These are phyloP conservation scores for Rubroboletus pulcherrimus DNA, from an alignment of 768 basidiomycete species.

Conservation along the genomic window DNA sequence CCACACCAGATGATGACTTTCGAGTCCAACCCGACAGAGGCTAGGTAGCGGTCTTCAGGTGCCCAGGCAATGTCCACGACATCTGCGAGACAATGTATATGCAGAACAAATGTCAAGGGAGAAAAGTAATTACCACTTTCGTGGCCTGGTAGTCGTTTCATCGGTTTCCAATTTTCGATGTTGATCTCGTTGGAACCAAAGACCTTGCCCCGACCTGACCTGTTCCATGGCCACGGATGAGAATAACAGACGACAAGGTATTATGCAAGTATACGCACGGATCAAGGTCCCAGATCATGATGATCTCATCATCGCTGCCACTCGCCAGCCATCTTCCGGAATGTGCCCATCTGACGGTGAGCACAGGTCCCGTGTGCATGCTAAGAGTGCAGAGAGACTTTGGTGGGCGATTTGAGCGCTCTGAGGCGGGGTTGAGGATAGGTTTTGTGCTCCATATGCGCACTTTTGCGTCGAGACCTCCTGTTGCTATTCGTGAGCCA, in stretches of 20 bases:
- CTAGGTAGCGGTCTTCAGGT: conserved; percentile 86
- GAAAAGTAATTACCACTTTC: conserved; percentile 68
- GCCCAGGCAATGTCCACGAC: conserved; percentile 96
- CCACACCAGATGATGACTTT: conserved; percentile 94
- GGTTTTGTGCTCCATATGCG: conserved; percentile 98
- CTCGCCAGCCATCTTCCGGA: conserved; percentile 92
- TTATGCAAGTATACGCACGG: conserved; percentile 54
- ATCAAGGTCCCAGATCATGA: conserved; percentile 97
- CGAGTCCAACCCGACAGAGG: conserved; percentile 91
- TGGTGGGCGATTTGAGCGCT: conserved; percentile 66
- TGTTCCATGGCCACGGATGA: conserved; percentile 29
- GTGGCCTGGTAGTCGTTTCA: conserved; percentile 89
- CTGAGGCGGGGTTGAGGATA: conserved; percentile 72
- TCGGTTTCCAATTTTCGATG: conserved; percentile 94
- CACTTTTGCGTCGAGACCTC: conserved; percentile 92
- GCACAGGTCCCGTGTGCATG: conserved; percentile 91
- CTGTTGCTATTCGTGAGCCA: conserved; percentile 94
- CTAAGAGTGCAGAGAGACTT: conserved; percentile 88
- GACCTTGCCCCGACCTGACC: conserved; percentile 77
- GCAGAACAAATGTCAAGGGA: not conserved
- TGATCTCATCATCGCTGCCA: conserved; percentile 92
- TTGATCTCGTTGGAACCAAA: conserved; percentile 97
- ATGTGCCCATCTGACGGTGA: conserved; percentile 91
- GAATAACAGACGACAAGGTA: not conserved
- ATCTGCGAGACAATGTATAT: conserved; percentile 47